A percentile compares a stretch with the other conserved stretches of the same genome.
Conservation (phyloP, 805 yeast genomes). For the Suhomyces pyralidae region DNA sequence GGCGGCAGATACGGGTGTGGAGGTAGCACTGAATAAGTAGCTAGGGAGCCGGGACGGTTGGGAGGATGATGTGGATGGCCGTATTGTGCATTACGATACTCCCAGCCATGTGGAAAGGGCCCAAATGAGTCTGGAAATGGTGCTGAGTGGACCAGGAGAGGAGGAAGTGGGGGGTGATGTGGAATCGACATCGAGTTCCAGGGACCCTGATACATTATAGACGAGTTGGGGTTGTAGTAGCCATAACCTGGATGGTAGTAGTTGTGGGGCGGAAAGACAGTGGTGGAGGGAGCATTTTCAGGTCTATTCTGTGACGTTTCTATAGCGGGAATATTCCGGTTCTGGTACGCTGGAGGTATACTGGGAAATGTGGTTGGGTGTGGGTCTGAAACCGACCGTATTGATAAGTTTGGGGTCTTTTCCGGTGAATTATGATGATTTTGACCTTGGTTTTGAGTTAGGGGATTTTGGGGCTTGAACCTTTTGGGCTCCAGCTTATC, state of each 20-base stretch:
- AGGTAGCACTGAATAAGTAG: background rate
- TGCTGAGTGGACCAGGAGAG: background rate
- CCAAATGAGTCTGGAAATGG: background rate
- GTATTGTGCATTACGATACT: background rate
- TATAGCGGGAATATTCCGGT: background rate
- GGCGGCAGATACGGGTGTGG: background rate
- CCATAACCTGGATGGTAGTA: background rate
- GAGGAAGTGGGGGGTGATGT: background rate
- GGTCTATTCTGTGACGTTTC: background rate
- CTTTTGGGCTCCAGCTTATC: background rate
- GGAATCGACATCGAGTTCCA: background rate
- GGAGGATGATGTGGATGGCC: background rate
- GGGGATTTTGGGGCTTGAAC: background rate
- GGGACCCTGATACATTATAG: background rate
- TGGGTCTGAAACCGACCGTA: background rate
- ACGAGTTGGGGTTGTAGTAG: background rate
- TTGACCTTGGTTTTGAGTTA: background rate
- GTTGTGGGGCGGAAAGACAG: background rate
- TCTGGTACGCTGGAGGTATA: background rate
- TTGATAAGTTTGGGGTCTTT: background rate
- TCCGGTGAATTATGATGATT: background rate
- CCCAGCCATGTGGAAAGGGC: background rate
- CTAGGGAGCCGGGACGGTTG: background rate
- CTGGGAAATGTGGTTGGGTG: background rate
- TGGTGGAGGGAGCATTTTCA: background rate